phyloP scores from a whole-genome alignment of 2,329 filamentous ascomycete genomes.

The Colletotrichum cordylinicola region DNA sequence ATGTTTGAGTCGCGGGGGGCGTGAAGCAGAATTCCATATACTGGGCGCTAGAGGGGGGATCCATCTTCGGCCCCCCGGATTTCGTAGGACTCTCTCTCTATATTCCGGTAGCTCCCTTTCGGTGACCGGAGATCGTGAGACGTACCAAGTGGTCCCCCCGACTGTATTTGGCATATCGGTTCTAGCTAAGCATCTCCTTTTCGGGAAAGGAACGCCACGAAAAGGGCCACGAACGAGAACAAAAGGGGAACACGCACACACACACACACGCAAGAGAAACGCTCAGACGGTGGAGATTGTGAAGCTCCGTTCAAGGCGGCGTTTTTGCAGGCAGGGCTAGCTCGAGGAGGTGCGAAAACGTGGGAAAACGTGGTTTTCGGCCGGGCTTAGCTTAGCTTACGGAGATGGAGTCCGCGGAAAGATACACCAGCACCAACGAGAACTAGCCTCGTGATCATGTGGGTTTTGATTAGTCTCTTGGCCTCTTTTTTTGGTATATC shows the following conservation, averaged over 20 bases:
- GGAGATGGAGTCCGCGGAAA: not conserved
- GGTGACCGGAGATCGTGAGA: conserved; percentile 8
- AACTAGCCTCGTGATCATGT: not conserved
- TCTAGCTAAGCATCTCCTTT: not conserved
- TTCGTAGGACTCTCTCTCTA: not conserved
- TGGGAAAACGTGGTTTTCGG: not conserved
- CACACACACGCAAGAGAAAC: not conserved
- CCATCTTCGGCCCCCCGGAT: not conserved
- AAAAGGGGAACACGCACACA: not conserved
- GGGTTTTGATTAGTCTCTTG: not conserved
- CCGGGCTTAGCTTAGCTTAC: not conserved
- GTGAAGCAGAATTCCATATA: not conserved
- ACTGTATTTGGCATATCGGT: not conserved
- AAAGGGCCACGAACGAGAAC: not conserved
- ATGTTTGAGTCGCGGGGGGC: not conserved
- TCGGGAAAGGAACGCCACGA: not conserved
- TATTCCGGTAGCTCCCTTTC: not conserved
- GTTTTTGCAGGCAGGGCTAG: not conserved
- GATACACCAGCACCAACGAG: not conserved
- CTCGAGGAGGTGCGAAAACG: not conserved
- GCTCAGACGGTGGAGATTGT: conserved; percentile 21
- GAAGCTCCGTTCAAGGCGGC: not conserved
- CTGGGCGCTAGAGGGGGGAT: not conserved
- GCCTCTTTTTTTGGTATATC: not conserved
- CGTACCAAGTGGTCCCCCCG: not conserved